Percentiles rank a stretch among this genome's conserved stretches.
Conservation (phyloP, 139 green algal species). For the Pleodorina starrii region DNA sequence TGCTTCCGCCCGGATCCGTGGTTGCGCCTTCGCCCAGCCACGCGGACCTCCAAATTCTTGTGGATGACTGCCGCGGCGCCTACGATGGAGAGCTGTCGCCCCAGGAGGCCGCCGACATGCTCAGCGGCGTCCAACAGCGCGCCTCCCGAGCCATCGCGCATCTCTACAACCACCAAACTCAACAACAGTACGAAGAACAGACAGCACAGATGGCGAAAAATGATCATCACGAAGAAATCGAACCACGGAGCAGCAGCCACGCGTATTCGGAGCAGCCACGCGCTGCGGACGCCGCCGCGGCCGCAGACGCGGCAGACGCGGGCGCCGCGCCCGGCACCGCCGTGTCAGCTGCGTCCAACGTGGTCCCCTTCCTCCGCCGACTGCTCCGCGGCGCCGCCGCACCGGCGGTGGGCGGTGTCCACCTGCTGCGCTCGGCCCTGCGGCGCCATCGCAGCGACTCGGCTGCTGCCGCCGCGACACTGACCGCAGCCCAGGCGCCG, state of each 20-base stretch:
- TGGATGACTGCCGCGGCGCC: background rate
- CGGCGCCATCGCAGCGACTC: background rate
- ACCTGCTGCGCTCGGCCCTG: background rate
- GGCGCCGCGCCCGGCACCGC: background rate
- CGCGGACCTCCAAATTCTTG: conserved; percentile 7
- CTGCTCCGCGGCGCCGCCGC: background rate
- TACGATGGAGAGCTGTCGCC: conserved; percentile 22
- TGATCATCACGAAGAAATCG: too few species aligned
- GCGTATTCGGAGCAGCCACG: too few species aligned
- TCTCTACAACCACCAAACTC: background rate
- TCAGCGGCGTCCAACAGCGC: background rate
- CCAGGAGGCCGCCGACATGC: conserved; percentile 4
- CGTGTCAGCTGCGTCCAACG: background rate
- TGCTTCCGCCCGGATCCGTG: conserved; percentile 14
- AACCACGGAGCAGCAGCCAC: too few species aligned
- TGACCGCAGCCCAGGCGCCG: background rate
- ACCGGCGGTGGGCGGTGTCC: background rate
- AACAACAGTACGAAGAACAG: background rate
- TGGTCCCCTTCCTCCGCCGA: background rate
- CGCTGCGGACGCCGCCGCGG: background rate
- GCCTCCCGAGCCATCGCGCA: background rate
- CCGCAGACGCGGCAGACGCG: background rate
- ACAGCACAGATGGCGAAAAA: background rate
- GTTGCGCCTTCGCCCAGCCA: conserved; percentile 5
- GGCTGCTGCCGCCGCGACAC: background rate